These are phyloP conservation scores for Schizopora paradoxa DNA, from an alignment of 1,284 basidiomycete genomes.

Conservation along the genomic window DNA sequence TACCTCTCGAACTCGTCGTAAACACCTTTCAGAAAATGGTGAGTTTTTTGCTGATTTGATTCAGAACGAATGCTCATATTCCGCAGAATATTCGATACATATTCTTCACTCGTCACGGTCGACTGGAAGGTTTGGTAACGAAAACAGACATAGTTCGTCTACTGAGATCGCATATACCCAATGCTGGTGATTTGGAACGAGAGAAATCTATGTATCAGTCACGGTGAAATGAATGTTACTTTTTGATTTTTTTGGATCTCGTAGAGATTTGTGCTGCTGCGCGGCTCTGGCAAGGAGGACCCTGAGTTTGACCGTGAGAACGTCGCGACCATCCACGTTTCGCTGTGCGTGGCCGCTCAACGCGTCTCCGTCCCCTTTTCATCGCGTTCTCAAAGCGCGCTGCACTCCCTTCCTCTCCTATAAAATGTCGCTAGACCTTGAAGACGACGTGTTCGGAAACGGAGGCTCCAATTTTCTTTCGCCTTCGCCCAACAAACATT, in stretches of 20 bases:
- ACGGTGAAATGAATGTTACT: too few relatives aligned
- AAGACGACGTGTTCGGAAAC: slow-evolving; percentile 5
- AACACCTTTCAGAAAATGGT: slow-evolving; percentile 71
- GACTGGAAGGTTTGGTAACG: slow-evolving; percentile 59
- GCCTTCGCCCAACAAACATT: neutral
- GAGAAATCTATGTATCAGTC: neutral
- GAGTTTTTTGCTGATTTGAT: slow-evolving; percentile 20
- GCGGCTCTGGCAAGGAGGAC: too few relatives aligned
- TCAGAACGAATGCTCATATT: neutral
- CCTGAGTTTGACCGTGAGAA: too few relatives aligned
- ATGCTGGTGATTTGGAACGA: slow-evolving; percentile 41
- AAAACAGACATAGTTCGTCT: slow-evolving; percentile 62
- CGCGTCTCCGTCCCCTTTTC: neutral
- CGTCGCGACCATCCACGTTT: too few relatives aligned
- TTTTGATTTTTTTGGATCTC: too few relatives aligned
- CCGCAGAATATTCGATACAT: slow-evolving; percentile 60
- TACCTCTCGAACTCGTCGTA: slow-evolving; percentile 64
- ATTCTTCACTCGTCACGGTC: slow-evolving; percentile 56
- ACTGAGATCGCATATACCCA: slow-evolving; percentile 52
- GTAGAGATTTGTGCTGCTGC: too few relatives aligned
- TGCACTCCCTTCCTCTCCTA: neutral
- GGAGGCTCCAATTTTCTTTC: slow-evolving; percentile 7
- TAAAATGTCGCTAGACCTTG: neutral
- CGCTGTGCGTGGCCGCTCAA: neutral
- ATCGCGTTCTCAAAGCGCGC: neutral